These are phyloP conservation scores for Lactarius psammicola DNA, from an alignment of 768 basidiomycete genomes.

Conservation along the genomic window DNA sequence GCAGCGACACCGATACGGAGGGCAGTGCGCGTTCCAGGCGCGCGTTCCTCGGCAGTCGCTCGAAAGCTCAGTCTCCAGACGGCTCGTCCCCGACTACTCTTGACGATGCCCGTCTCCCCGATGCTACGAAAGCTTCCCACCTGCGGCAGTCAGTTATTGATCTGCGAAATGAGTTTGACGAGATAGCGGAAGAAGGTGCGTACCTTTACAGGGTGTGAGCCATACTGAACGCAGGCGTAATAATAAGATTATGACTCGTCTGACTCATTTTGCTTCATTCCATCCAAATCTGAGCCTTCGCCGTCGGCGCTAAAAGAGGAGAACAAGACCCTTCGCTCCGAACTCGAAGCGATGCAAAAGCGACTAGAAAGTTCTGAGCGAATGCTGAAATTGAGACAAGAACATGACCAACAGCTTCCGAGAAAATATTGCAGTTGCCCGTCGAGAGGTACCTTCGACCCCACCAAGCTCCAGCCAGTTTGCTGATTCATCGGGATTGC, in stretches of 20 bases:
- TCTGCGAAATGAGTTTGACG: constrained; percentile 53
- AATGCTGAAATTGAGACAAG: constrained; percentile 64
- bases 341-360: constrained; percentile 56
- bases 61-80: constrained; percentile 34
- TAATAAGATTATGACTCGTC: constrained; percentile 58
- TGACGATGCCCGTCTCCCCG: constrained; percentile 28
- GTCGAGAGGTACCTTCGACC: constrained; percentile 51
- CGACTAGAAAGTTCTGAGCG: constrained; percentile 61
- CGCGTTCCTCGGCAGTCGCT: constrained; percentile 40
- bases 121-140: constrained; percentile 21
- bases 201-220: background rate
- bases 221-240: background rate
- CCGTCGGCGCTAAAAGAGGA: constrained; percentile 57
- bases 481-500: constrained; percentile 2
- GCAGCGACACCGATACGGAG: constrained; percentile 68
- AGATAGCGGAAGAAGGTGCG: constrained; percentile 65
- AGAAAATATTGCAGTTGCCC: constrained; percentile 75
- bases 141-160: constrained; percentile 27
- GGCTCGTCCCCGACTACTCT: constrained; percentile 30
- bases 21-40: constrained; percentile 52
- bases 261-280: constrained; percentile 77
- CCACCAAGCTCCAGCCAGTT: background rate
- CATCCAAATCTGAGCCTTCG: constrained; percentile 55
- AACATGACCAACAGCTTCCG: constrained; percentile 77
- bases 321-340: constrained; percentile 59